Evolutionary conservation across 2,329 filamentous ascomycete species (phyloP), one percentile per base, ranked within the genome.

Genomic region (Alternaria ethzedia): DNA sequence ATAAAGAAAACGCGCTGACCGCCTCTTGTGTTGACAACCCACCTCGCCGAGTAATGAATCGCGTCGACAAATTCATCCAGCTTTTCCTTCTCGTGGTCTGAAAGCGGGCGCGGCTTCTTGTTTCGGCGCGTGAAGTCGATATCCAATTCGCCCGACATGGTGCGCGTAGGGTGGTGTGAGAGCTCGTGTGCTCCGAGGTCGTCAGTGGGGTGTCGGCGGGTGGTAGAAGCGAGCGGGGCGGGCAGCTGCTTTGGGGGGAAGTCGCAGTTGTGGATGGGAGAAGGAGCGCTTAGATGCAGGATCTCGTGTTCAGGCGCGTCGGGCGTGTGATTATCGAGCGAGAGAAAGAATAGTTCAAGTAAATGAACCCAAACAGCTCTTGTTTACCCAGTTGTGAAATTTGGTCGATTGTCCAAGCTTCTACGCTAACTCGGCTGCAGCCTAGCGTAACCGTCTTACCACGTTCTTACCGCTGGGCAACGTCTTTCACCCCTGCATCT

Each of bases 1-100:
- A 69, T 67, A 57, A 52, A 25, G 57, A 46, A 45, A 52, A 68
- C 71, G 70, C 63, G 57, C 56, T 59, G 46, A 60, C 47, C 30
- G 49, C 51, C 44, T 68, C 36, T 52, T 51, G 28, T 36, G 54
- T 65, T 68, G 70, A 69, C 68, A 73, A 77, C 86, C 75, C 85
- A 97, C 94, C 94, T 89, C 68, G 92, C 88, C 56, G 95, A 98
- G 83, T 99, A 99, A 82, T 98, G 94, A 74, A 99, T 99, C 30
- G 89, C 88, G 75, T 98, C 94, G 70, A 96, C 89, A 78, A 92
- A 98, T 80, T 98, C 94, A 66, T 97, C 93, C 63, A 99, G 86
- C 64, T 91, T 89, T 70, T 91, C 89, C 70, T 91, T 89, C 86
- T 99, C 96, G 17, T 86, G 83, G 67, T 97, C 93, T 30, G 90